These are phyloP conservation scores for Davidsoniella australis DNA, from an alignment of 2,329 filamentous ascomycete species.

Conservation along the genomic window DNA sequence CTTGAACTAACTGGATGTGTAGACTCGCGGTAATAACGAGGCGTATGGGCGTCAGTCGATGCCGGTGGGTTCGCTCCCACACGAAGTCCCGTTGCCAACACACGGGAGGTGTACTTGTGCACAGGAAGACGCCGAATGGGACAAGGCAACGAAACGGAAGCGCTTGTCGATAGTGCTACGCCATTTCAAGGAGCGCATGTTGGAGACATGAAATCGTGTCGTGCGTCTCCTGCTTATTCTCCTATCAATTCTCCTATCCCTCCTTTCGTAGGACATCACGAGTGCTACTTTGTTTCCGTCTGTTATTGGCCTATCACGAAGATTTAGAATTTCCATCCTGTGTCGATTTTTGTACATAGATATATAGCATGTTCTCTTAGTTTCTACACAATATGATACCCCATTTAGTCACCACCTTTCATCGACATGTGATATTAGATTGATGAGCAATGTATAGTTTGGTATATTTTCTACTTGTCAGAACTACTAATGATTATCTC, in stretches of 20 bases:
- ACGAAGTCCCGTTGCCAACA: slow-evolving; percentile 1
- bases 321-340: too few species aligned
- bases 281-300: not conserved
- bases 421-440: too few species aligned
- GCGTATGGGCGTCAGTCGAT: slow-evolving; percentile 1
- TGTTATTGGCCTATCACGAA: too few species aligned
- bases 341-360: not conserved
- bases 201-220: not conserved
- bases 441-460: too few species aligned
- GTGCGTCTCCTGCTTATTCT: too few species aligned
- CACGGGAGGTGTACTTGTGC: slow-evolving; percentile 2
- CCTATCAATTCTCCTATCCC: not conserved
- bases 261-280: not conserved
- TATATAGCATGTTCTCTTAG: not conserved
- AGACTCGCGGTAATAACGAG: slow-evolving; percentile 3
- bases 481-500: not conserved
- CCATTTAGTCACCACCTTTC: not conserved
- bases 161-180: not conserved
- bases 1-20: not conserved
- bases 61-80: not conserved
- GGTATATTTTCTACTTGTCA: too few species aligned
- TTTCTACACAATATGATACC: not conserved
- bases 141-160: not conserved
- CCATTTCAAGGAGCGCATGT: slow-evolving; percentile 1
- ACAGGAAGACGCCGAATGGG: slow-evolving; percentile 1